phyloP scores from a whole-genome alignment of 148 eudicot species.

The Cornus suecica region DNA sequence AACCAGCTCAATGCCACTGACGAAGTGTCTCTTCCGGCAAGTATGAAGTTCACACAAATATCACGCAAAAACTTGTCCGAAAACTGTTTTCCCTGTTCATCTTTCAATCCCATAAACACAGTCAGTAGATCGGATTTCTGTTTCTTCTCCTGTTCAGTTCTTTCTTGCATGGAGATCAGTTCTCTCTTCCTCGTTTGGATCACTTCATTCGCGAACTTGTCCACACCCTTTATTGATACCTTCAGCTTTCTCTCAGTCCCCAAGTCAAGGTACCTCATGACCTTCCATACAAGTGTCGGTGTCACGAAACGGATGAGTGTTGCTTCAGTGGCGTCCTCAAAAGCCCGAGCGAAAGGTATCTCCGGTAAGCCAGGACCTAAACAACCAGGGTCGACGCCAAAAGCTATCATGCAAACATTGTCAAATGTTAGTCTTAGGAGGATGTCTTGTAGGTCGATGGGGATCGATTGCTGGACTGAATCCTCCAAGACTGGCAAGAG shows the following conservation, averaged over 20 bases:
- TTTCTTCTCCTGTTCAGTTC: constrained; percentile 26
- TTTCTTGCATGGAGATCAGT: constrained; percentile 20
- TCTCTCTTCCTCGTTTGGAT: constrained; percentile 67
- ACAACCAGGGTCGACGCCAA: constrained; percentile 91
- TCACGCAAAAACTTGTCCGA: constrained; percentile 76
- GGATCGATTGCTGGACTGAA: constrained; percentile 20
- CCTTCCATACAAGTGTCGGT: constrained; percentile 68
- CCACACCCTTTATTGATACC: constrained; percentile 51
- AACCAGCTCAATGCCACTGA: constrained; percentile 90
- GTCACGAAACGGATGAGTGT: constrained; percentile 60
- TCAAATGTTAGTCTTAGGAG: constrained; percentile 75
- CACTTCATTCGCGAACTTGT: constrained; percentile 64
- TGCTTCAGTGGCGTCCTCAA: constrained; percentile 83
- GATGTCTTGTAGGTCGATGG: constrained; percentile 68
- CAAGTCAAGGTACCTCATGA: constrained; percentile 47
- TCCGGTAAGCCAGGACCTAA: constrained; percentile 52
- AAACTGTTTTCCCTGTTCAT: constrained; percentile 49
- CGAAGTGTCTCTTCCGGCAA: constrained; percentile 88
- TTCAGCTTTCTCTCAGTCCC: constrained; percentile 60
- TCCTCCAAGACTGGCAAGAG: constrained; percentile 65
- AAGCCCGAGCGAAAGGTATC: constrained; percentile 69
- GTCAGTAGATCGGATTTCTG: constrained; percentile 63
- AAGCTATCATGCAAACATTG: constrained; percentile 82
- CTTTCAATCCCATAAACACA: constrained; percentile 64
- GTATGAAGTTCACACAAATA: constrained; percentile 76